Conservation (phyloP, 2,329 filamentous ascomycete genomes). For the Monilinia laxa region DNA sequence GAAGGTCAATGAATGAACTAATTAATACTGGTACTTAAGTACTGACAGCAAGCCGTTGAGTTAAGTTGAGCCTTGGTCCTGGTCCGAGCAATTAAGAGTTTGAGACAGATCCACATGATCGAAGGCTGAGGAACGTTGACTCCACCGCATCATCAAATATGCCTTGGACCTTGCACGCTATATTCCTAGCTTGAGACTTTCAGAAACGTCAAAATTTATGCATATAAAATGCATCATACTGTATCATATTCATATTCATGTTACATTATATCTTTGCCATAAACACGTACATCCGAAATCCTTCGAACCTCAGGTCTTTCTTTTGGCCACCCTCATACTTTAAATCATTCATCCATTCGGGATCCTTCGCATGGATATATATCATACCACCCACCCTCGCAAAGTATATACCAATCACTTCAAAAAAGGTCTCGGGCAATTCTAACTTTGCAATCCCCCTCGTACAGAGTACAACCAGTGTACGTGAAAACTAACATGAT, state of each 20-base stretch:
- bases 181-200: background rate
- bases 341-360: background rate
- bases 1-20: background rate
- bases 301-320: background rate
- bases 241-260: background rate
- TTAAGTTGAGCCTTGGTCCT: background rate
- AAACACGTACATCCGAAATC: background rate
- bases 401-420: background rate
- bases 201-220: conserved; percentile 1
- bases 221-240: conserved; percentile 6
- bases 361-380: background rate
- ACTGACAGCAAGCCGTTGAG: background rate
- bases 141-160: background rate
- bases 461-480: background rate
- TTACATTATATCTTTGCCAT: background rate
- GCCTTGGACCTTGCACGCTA: conserved; percentile 6
- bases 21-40: background rate
- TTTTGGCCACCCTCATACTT: background rate
- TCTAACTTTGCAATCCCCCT: background rate
- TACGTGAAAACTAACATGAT: conserved; percentile 12
- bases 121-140: conserved; percentile 9
- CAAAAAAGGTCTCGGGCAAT: background rate
- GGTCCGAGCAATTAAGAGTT: conserved; percentile 5
- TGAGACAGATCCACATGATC: conserved; percentile 15
- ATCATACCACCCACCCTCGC: background rate